Percentiles rank a stretch among this genome's conserved stretches.
Evolutionary conservation across 345 rosid genomes (phyloP).

Genomic region (Citrus trifoliata): DNA sequence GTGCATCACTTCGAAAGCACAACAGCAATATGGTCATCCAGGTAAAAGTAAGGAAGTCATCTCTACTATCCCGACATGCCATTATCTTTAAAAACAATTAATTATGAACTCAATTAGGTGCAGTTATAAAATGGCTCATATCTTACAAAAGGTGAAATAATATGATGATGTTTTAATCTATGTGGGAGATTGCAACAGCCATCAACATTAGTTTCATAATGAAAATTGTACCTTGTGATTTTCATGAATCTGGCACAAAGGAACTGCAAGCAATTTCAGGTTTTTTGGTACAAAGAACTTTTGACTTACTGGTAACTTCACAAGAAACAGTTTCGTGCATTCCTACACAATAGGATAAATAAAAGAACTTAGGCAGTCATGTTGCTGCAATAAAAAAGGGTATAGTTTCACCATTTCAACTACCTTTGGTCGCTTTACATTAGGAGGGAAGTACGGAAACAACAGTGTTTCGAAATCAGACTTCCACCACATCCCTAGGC

Average conservation of each 20-base stretch:
- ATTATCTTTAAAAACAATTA: not conserved
- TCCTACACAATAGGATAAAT: constrained; percentile 38
- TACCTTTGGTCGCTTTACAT: constrained; percentile 68
- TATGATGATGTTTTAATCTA: not conserved
- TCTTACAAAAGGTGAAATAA: not conserved
- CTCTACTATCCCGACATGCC: not conserved
- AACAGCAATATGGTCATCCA: not conserved
- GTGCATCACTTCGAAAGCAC: not conserved
- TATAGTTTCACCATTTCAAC: not conserved
- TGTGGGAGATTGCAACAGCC: not conserved
- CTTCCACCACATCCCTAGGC: constrained; percentile 93
- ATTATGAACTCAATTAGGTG: not conserved
- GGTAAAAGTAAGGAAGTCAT: not conserved
- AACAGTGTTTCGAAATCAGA: constrained; percentile 64
- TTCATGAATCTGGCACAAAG: constrained; percentile 68
- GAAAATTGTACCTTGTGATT: constrained; percentile 52
- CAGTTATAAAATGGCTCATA: not conserved
- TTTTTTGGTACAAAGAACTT: constrained; percentile 75
- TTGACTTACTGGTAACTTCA: constrained; percentile 51
- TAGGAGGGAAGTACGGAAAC: constrained; percentile 68
- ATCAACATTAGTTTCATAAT: not conserved
- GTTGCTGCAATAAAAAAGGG: not conserved
- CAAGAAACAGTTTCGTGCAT: constrained; percentile 75
- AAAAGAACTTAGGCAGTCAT: not conserved
- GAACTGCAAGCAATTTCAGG: constrained; percentile 81